phyloP scores from a whole-genome alignment of 2,329 filamentous ascomycete species.

The Botrytis deweyae region DNA sequence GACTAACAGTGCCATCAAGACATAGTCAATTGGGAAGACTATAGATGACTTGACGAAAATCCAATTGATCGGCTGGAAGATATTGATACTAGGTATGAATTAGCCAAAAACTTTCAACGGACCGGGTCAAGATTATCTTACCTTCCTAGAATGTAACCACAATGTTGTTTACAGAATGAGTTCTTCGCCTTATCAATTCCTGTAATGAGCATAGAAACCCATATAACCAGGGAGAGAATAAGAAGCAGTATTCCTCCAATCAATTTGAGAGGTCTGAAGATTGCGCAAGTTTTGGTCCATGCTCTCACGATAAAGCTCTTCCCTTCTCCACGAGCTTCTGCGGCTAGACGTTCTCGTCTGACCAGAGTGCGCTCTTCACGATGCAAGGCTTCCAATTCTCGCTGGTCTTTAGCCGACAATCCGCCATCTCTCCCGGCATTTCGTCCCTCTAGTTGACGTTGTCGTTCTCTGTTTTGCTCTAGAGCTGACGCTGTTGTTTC shows the following conservation, averaged over 20 bases:
- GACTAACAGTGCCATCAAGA: slow-evolving; percentile 80
- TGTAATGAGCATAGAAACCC: slow-evolving; percentile 91
- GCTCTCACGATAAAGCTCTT: slow-evolving; percentile 67
- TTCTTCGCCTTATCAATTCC: slow-evolving; percentile 96
- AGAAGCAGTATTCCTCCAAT: slow-evolving; percentile 79
- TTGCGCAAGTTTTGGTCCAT: slow-evolving; percentile 78
- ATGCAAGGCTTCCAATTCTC: slow-evolving; percentile 82
- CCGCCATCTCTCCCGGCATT: slow-evolving; percentile 72
- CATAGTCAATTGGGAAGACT: slow-evolving; percentile 88
- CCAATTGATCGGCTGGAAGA: slow-evolving; percentile 96
- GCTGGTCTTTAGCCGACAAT: slow-evolving; percentile 79
- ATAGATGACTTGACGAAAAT: slow-evolving; percentile 77
- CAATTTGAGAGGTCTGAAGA: slow-evolving; percentile 87
- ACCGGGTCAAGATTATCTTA: slow-evolving; percentile 17
- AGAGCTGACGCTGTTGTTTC: slow-evolving; percentile 78
- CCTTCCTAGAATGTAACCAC: slow-evolving; percentile 83
- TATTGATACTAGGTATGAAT: slow-evolving; percentile 60
- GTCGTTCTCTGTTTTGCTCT: slow-evolving; percentile 84
- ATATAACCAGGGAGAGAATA: slow-evolving; percentile 71
- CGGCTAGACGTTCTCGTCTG: slow-evolving; percentile 81
- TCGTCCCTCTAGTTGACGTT: slow-evolving; percentile 85
- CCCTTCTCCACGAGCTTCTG: slow-evolving; percentile 78
- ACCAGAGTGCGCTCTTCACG: slow-evolving; percentile 91
- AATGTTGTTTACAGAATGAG: slow-evolving; percentile 84
- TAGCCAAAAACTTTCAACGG: slow-evolving; percentile 36